Conservation (phyloP, 345 rosid species). For the Jatropha curcas region DNA sequence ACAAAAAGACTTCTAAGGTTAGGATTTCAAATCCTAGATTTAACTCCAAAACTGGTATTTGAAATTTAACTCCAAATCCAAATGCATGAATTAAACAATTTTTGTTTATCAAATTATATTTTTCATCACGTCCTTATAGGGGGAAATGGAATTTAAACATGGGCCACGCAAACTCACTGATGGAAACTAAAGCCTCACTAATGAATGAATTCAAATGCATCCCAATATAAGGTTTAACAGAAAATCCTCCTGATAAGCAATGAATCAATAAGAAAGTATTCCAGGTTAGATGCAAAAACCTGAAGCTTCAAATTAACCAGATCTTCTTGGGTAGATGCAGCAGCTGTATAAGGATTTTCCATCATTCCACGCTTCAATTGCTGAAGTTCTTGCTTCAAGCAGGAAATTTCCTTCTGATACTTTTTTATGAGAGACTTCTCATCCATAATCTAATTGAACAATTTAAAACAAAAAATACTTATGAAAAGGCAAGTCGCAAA, state of each 20-base stretch:
- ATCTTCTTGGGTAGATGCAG: conserved; percentile 57
- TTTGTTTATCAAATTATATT: no score
- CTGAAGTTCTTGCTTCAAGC: conserved; percentile 64
- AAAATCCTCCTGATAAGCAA: no score
- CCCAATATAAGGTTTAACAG: no score
- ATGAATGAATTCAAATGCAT: conserved; percentile 2
- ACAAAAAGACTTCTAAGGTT: no score
- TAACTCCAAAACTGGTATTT: no score
- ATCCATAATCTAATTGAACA: conserved; percentile 53
- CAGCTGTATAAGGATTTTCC: conserved; percentile 40
- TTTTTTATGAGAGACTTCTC: conserved; percentile 77
- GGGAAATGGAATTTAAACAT: neutral
- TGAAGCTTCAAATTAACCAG: conserved; percentile 64
- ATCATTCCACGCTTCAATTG: conserved; percentile 54
- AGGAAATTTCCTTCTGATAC: conserved; percentile 68
- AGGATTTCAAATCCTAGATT: no score
- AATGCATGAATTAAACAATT: neutral
- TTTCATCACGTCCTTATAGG: neutral
- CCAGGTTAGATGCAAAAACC: conserved; percentile 33
- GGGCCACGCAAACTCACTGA: neutral
- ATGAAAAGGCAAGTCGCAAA: conserved; percentile 12
- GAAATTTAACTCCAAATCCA: no score
- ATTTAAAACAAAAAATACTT: conserved; percentile 5
- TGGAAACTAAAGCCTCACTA: neutral
- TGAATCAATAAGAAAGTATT: no score